Conservation (phyloP, 2,329 filamentous ascomycete genomes). For the Metarhizium sp. region DNA sequence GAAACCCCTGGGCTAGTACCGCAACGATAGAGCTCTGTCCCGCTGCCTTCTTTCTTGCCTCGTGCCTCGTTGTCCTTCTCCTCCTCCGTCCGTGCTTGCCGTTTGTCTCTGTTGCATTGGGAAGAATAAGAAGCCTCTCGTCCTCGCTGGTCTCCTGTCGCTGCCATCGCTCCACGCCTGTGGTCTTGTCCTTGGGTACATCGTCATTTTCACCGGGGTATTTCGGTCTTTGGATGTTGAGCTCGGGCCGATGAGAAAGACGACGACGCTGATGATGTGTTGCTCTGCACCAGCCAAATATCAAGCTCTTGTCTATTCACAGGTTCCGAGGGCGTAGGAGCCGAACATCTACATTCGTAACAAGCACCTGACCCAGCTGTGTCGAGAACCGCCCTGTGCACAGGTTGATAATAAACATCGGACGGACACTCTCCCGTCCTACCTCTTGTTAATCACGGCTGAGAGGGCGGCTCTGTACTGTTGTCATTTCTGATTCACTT, state of each 20-base stretch:
- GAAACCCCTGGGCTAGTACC: not conserved
- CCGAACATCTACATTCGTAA: not conserved
- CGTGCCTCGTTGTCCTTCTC: not conserved
- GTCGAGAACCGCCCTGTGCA: not conserved
- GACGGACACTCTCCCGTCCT: not conserved
- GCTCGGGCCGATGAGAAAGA: not conserved
- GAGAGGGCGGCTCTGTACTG: not conserved
- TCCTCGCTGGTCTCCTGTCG: not conserved
- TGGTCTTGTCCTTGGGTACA: not conserved
- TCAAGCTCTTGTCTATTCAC: not conserved
- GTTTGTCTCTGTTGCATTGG: not conserved
- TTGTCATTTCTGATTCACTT: not conserved
- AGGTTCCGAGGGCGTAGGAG: not conserved
- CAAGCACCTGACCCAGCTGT: not conserved
- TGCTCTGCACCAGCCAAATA: not conserved
- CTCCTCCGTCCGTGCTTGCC: not conserved
- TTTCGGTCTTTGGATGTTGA: not conserved
- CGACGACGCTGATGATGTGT: not conserved
- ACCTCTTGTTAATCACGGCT: not conserved
- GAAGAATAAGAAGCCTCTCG: not conserved
- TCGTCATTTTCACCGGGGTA: not conserved
- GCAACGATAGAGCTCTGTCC: not conserved
- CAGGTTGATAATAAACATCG: not conserved
- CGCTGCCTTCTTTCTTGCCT: not conserved
- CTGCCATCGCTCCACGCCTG: not conserved